Evolutionary conservation across 2,329 filamentous ascomycete genomes (phyloP), one percentile per base, ranked within the genome.

Genomic region (Magnaporthiopsis incrustans): DNA sequence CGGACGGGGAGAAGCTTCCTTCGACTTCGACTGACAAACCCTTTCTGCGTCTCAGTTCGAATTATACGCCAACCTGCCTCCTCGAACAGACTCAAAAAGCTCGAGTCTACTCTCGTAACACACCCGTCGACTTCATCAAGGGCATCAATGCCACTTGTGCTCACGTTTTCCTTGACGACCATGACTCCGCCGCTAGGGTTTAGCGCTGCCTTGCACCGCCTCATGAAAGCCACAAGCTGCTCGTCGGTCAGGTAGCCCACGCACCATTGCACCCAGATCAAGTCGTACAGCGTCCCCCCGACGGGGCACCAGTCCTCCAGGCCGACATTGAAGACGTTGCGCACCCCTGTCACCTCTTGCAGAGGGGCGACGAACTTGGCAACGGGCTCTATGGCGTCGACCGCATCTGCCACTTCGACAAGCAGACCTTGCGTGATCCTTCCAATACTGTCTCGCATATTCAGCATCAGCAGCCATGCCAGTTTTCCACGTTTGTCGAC

Each of bases 201-300:
- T 32, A 78, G 66, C 44, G 69, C 73, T 0, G 73, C 69, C 61
- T 81, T 82, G 72, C 90, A 90, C 32, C 84, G 79, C 63, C 77
- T 68, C 15, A 97, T 75, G 70, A 88, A 96, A 1, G 77, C 77
- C 1, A 89, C 78, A 3, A 97, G 72, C 72, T 95, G 86, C 10
- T 75, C 75, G 71, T 96, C 91, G 0, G 84, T 91, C 63, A 96
- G 77, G 74, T 97, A 88, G 27, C 90, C 89, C 11, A 94, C 75
- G 73, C 92, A 97, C 92, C 92, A 96, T 74, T 97, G 92, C 63
- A 85, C 89, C 90, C 91, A 96, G 66, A 97, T 86, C 60, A 97
- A 73, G 73, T 94, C 89, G 75, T 97, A 97, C 62, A 76, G 73
- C 14, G 75, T 69, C 22, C 72, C 78, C 1, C 75, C 70, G 0